phyloP scores from a whole-genome alignment of 1,284 basidiomycete genomes.

The Kwoniella shivajii region DNA sequence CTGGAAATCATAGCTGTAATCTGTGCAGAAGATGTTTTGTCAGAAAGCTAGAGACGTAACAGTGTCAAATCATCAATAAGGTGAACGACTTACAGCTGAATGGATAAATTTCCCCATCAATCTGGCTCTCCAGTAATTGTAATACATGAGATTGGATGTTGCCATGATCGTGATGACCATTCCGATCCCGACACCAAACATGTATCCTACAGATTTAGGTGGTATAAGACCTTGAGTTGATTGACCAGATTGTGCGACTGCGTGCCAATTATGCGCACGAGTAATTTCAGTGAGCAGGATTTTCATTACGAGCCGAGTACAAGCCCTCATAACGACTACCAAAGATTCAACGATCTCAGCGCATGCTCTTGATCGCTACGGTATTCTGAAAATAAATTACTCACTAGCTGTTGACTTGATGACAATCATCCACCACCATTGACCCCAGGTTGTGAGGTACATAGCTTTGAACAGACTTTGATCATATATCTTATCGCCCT shows the following conservation, averaged over 20 bases:
- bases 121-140: conserved; percentile 1
- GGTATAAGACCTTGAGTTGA: not conserved
- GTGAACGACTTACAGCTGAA: conserved; percentile 2
- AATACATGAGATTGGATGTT: conserved; percentile 8
- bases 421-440: not conserved
- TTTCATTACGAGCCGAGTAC: conserved; percentile 18
- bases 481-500: conserved; percentile 56
- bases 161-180: conserved; percentile 17
- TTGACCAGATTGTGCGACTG: conserved; percentile 7
- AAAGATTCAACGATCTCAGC: not conserved
- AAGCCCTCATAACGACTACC: not conserved
- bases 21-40: conserved; percentile 4
- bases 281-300: conserved; percentile 18
- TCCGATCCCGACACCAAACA: conserved; percentile 17
- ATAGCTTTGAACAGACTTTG: conserved; percentile 61
- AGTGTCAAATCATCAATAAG: not conserved
- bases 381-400: not conserved
- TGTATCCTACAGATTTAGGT: conserved; percentile 17
- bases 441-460: conserved; percentile 1
- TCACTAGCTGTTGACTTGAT: conserved; percentile 2
- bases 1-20: conserved; percentile 30
- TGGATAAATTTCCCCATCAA: conserved; percentile 12
- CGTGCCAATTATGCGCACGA: conserved; percentile 15
- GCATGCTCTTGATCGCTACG: not conserved
- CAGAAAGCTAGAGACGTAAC: not conserved